A percentile compares a stretch with the other conserved stretches of the same genome.
Conservation (phyloP, 768 basidiomycete genomes). For the Podaxis pistillaris region DNA sequence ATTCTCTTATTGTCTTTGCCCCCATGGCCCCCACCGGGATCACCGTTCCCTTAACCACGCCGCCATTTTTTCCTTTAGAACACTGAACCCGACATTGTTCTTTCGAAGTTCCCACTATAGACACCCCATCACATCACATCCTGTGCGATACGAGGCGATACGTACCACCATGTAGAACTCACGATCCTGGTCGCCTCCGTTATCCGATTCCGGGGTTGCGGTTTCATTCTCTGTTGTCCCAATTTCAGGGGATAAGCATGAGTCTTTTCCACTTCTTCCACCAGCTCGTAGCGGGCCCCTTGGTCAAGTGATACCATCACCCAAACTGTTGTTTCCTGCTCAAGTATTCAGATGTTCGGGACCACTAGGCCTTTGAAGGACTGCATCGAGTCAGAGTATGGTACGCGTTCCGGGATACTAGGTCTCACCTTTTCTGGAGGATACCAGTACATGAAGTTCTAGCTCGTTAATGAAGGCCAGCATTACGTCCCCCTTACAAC, state of each 20-base stretch:
- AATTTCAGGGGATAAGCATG: not conserved
- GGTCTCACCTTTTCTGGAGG: no score
- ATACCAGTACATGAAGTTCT: no score
- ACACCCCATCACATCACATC: not conserved
- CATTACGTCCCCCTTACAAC: no score
- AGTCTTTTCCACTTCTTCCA: not conserved
- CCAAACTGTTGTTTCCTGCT: no score
- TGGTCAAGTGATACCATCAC: no score
- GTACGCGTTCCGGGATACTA: no score
- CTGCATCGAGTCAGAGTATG: no score
- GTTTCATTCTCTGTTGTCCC: not conserved
- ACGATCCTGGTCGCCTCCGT: not conserved
- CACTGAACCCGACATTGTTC: slow-evolving; percentile 2
- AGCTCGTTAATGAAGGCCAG: no score
- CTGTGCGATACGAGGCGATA: not conserved
- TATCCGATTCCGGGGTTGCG: not conserved
- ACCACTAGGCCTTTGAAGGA: no score
- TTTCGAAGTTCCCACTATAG: slow-evolving; percentile 6
- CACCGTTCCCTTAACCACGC: not conserved
- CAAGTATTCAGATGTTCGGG: no score
- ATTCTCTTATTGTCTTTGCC: slow-evolving; percentile 14
- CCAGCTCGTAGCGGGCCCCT: no score
- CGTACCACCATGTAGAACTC: not conserved
- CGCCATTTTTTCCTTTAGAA: not conserved
- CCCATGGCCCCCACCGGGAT: not conserved